Conservation (phyloP, 2,329 filamentous ascomycete genomes). For the Exophiala spinifera region DNA sequence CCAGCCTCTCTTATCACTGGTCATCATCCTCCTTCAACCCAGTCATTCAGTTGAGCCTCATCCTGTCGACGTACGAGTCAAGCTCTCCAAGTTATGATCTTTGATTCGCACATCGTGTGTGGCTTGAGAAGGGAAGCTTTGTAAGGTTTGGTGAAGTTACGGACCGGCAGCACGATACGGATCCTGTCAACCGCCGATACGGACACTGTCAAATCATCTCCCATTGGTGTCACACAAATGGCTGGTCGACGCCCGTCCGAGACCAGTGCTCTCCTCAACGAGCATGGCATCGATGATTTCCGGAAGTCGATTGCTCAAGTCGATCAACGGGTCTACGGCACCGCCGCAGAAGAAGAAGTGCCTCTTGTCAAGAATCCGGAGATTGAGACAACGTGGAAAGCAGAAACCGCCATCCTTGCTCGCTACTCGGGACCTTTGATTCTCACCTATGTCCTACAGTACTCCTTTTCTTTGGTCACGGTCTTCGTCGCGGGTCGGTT, state of each 20-base stretch:
- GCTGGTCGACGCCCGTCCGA: slow-evolving; percentile 22
- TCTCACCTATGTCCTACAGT: slow-evolving; percentile 30
- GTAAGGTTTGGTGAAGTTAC: too few relatives aligned
- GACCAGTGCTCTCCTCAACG: slow-evolving; percentile 24
- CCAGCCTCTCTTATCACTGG: background rate
- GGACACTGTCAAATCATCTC: too few relatives aligned
- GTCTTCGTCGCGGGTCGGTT: slow-evolving; percentile 68
- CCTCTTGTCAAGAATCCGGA: slow-evolving; percentile 12
- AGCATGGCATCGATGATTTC: slow-evolving; percentile 24
- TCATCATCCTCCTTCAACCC: background rate
- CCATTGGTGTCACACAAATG: slow-evolving; percentile 7
- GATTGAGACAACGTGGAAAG: slow-evolving; percentile 25
- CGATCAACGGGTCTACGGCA: slow-evolving; percentile 20
- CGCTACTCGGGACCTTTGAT: slow-evolving; percentile 28
- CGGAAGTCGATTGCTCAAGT: slow-evolving; percentile 18
- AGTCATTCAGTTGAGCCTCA: background rate
- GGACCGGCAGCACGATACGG: too few relatives aligned
- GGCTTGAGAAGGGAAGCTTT: too few relatives aligned
- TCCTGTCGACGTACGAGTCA: background rate
- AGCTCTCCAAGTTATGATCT: background rate
- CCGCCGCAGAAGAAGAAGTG: slow-evolving; percentile 10
- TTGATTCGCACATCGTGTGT: too few relatives aligned
- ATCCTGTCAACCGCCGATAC: too few relatives aligned
- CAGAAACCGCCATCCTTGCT: slow-evolving; percentile 23
- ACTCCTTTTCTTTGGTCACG: slow-evolving; percentile 62